Percentiles rank a stretch among this genome's conserved stretches.
These are phyloP conservation scores for Microdochium paspali DNA, from an alignment of 2,329 filamentous ascomycete species.

Conservation along the genomic window DNA sequence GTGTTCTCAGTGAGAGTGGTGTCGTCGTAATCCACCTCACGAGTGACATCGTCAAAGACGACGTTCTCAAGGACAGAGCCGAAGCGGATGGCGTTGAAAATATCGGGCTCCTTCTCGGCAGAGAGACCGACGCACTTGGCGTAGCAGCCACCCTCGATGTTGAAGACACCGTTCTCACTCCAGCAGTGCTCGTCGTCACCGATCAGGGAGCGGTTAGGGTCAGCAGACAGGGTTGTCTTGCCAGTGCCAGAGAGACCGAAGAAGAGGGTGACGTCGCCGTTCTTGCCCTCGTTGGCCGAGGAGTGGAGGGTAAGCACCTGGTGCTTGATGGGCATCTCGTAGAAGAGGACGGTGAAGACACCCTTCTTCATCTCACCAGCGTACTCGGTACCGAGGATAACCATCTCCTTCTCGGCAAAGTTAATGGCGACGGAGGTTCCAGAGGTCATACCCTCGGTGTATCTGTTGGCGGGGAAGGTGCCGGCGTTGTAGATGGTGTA, in stretches of 20 bases:
- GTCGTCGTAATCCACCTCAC: conserved; percentile 93
- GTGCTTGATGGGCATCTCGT: conserved; percentile 99
- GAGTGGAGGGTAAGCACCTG: conserved; percentile 98
- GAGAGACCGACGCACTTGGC: conserved; percentile 97
- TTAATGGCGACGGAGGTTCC: conserved; percentile 97
- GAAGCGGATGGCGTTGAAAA: conserved; percentile 90
- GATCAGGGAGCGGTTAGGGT: conserved; percentile 91
- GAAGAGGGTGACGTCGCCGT: conserved; percentile 96
- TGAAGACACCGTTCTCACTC: conserved; percentile 94
- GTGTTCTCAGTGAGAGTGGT: conserved; percentile 95
- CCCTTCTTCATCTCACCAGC: conserved; percentile 98
- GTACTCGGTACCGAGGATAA: conserved; percentile 98
- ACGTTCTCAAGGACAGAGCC: conserved; percentile 98
- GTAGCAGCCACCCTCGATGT: conserved; percentile 99
- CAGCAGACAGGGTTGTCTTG: conserved; percentile 96
- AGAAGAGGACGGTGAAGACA: conserved; percentile 98
- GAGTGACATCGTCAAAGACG: conserved; percentile 85
- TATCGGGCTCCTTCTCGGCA: conserved; percentile 98
- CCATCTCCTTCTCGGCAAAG: conserved; percentile 99
- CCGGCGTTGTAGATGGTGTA: conserved; percentile 99
- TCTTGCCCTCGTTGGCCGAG: conserved; percentile 91
- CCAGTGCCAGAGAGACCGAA: conserved; percentile 97
- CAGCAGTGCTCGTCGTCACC: conserved; percentile 99
- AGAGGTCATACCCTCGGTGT: conserved; percentile 97
- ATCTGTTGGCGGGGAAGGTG: conserved; percentile 96